These are phyloP conservation scores for Beauveria scarabaeidicola DNA, from an alignment of 2,329 filamentous ascomycete genomes.

Conservation along the genomic window DNA sequence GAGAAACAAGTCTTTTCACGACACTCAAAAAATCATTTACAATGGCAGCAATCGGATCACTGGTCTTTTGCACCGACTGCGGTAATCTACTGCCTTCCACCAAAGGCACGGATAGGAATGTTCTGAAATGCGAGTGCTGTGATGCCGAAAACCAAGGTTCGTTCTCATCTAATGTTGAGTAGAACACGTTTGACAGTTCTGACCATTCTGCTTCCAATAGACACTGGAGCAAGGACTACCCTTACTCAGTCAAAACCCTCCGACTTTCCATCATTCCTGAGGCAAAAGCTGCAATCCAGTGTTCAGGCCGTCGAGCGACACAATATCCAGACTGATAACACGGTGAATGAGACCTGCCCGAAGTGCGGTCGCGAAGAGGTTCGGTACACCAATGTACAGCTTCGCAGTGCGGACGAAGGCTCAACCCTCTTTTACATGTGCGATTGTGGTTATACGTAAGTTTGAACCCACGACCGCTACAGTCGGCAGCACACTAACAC, in stretches of 20 bases:
- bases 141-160: conserved; percentile 75
- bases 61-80: conserved; percentile 89
- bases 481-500: background rate
- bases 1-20: background rate
- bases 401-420: conserved; percentile 90
- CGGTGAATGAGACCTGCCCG: conserved; percentile 60
- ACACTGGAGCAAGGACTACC: conserved; percentile 67
- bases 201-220: conserved; percentile 30
- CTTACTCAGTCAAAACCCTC: conserved; percentile 78
- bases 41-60: conserved; percentile 85
- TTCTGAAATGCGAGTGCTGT: conserved; percentile 77
- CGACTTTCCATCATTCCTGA: conserved; percentile 82
- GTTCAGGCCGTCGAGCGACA: conserved; percentile 73
- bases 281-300: conserved; percentile 74
- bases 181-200: background rate
- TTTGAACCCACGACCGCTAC: conserved; percentile 4
- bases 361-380: conserved; percentile 78
- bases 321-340: conserved; percentile 66
- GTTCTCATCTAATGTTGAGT: conserved; percentile 14
- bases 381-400: conserved; percentile 74
- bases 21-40: conserved; percentile 13
- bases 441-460: conserved; percentile 77
- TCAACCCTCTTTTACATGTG: conserved; percentile 87
- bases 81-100: conserved; percentile 81
- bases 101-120: conserved; percentile 65